A percentile compares a stretch with the other conserved stretches of the same genome.
These are phyloP conservation scores for Pleurotus cornucopiae DNA, from an alignment of 768 basidiomycete species.

Conservation along the genomic window DNA sequence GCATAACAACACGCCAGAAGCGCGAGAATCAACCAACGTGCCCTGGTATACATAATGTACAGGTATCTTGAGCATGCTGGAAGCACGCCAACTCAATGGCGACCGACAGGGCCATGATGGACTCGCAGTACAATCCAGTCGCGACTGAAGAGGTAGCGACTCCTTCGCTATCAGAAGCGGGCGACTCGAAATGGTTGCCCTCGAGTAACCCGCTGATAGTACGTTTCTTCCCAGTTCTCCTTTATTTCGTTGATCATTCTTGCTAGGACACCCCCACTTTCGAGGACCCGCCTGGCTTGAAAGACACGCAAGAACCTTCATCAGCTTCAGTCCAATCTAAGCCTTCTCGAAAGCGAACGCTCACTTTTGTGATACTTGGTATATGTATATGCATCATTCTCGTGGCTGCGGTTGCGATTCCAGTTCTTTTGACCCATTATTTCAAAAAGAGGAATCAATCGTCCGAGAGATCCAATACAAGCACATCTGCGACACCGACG, in stretches of 20 bases:
- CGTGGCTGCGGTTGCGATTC: slow-evolving; percentile 40
- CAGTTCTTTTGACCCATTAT: slow-evolving; percentile 17
- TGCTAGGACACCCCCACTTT: background rate
- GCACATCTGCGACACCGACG: slow-evolving; percentile 13
- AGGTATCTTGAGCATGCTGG: too few species aligned
- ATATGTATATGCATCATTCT: slow-evolving; percentile 26
- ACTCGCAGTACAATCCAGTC: background rate
- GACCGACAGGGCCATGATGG: background rate
- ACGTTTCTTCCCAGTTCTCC: background rate
- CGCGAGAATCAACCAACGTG: too few species aligned
- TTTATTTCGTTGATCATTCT: too few species aligned
- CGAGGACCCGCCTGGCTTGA: background rate
- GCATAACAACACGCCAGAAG: too few species aligned
- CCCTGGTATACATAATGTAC: too few species aligned
- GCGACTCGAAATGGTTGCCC: background rate
- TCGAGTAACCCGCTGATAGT: background rate
- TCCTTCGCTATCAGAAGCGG: background rate
- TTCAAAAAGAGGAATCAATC: slow-evolving; percentile 15
- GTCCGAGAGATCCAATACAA: slow-evolving; percentile 11
- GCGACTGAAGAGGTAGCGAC: background rate
- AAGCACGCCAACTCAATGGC: too few species aligned
- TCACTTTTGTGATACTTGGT: slow-evolving; percentile 12
- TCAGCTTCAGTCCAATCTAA: too few species aligned
- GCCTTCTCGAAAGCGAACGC: too few species aligned
- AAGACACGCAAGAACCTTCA: background rate